These are phyloP conservation scores for Phytophthora fragariaefolia DNA, from an alignment of 352 stramenopile genomes.

Conservation along the genomic window DNA sequence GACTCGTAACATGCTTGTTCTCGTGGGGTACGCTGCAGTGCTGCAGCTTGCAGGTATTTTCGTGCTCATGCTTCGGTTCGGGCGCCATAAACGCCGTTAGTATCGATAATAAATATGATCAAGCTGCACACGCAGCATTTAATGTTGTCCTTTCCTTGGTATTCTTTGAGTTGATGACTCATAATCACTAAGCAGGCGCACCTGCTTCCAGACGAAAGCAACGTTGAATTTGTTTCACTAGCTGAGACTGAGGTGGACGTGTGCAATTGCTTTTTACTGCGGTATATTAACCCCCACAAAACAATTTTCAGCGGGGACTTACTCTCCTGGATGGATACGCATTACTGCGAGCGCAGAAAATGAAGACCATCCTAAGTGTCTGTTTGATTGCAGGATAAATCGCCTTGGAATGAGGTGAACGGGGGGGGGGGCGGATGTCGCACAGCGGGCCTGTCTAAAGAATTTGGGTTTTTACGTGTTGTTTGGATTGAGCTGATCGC, in stretches of 20 bases:
- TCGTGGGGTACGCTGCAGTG: conserved; percentile 47
- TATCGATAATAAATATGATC: not conserved
- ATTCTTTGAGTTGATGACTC: no score
- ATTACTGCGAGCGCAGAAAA: conserved; percentile 43
- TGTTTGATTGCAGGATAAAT: no score
- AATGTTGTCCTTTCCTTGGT: no score
- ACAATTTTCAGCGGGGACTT: conserved; percentile 66
- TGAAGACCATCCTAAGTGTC: conserved; percentile 74
- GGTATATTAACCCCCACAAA: conserved; percentile 64
- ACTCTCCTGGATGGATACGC: conserved; percentile 54
- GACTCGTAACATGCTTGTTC: conserved; percentile 61
- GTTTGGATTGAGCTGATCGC: not conserved
- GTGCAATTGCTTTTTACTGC: conserved; percentile 60
- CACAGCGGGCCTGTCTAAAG: conserved; percentile 41
- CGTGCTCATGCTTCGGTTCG: conserved; percentile 40
- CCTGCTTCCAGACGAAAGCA: no score
- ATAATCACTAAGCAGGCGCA: no score
- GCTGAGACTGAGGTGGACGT: conserved; percentile 61
- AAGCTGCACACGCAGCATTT: not conserved
- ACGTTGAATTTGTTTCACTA: conserved; percentile 26
- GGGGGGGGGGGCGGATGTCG: conserved; percentile 36
- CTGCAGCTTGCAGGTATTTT: conserved; percentile 53
- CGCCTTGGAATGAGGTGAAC: no score
- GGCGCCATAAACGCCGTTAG: conserved; percentile 25
- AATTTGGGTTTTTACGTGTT: not conserved